A percentile compares a stretch with the other conserved stretches of the same genome.
Conservation (phyloP, 1,284 basidiomycete genomes). For the Macrocybe sp. region DNA sequence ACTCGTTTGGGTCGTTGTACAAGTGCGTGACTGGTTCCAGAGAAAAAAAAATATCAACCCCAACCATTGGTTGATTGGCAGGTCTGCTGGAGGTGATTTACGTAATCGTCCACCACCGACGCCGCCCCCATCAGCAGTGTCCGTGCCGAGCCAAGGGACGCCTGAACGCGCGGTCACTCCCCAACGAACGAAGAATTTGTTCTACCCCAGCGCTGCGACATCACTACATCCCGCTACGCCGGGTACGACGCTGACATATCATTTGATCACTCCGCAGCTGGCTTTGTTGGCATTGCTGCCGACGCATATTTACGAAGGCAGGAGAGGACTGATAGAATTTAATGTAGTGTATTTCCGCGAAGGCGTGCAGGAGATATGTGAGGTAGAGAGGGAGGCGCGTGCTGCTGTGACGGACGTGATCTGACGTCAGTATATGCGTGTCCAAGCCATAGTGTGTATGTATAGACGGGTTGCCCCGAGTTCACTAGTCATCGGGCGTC, state of each 20-base stretch:
- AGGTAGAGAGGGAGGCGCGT: constrained; percentile 60
- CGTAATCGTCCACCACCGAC: constrained; percentile 22
- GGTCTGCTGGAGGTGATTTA: constrained; percentile 33
- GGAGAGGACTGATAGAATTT: constrained; percentile 85
- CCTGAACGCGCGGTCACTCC: constrained; percentile 1
- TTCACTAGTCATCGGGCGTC: too few relatives aligned
- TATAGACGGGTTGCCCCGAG: too few relatives aligned
- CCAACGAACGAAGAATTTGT: constrained; percentile 25
- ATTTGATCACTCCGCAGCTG: constrained; percentile 78
- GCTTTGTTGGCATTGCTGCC: constrained; percentile 82
- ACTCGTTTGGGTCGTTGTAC: constrained; percentile 83
- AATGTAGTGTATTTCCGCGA: constrained; percentile 88
- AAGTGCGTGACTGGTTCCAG: constrained; percentile 39
- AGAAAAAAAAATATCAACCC: neutral
- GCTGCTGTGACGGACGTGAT: constrained; percentile 16
- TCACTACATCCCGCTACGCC: constrained; percentile 57
- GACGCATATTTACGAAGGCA: constrained; percentile 72
- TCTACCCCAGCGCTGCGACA: constrained; percentile 51
- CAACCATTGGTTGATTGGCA: constrained; percentile 9
- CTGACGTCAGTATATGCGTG: constrained; percentile 11
- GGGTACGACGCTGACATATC: constrained; percentile 79
- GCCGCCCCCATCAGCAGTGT: constrained; percentile 11
- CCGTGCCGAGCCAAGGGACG: constrained; percentile 5
- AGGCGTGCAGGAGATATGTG: constrained; percentile 72
- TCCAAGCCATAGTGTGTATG: neutral